Conservation (phyloP, 306 rosid species). For the Vachellia pachyceras region DNA sequence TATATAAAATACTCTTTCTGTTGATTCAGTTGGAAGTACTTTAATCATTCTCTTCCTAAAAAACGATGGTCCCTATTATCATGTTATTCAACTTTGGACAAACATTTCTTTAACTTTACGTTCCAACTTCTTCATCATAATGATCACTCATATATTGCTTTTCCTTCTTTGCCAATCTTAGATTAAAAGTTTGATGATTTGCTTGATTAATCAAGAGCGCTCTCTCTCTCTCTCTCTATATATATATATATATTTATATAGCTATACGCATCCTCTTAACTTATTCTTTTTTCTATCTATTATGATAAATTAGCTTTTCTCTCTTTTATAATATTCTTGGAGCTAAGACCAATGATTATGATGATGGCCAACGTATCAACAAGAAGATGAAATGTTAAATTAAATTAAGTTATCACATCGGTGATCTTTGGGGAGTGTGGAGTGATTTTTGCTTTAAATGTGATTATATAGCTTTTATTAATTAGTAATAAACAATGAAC, state of each 20-base stretch:
- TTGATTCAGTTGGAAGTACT: conserved; percentile 9
- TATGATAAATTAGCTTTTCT: conserved; percentile 28
- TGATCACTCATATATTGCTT: conserved; percentile 44
- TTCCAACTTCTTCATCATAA: conserved; percentile 56
- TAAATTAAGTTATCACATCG: conserved; percentile 46
- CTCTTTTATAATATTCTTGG: conserved; percentile 11
- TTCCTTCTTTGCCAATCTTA: conserved; percentile 55
- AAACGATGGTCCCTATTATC: conserved; percentile 30
- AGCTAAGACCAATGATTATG: neutral
- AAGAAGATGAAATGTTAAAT: conserved; percentile 2
- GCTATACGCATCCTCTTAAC: neutral
- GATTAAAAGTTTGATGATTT: conserved; percentile 56
- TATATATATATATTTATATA: too few relatives aligned
- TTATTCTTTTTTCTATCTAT: conserved; percentile 26
- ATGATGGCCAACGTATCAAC: conserved; percentile 31
- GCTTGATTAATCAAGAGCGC: neutral
- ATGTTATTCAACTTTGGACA: conserved; percentile 52
- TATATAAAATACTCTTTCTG: conserved; percentile 1
- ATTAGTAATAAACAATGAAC: conserved; percentile 4
- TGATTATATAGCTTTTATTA: neutral
- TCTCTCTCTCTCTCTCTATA: neutral
- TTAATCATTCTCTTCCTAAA: conserved; percentile 8
- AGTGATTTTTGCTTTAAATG: conserved; percentile 40
- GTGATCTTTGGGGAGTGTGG: conserved; percentile 31
- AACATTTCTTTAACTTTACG: conserved; percentile 59